Evolutionary conservation across 495 filamentous ascomycete genomes (phyloP).

Genomic region (Gamarada debralockiae): DNA sequence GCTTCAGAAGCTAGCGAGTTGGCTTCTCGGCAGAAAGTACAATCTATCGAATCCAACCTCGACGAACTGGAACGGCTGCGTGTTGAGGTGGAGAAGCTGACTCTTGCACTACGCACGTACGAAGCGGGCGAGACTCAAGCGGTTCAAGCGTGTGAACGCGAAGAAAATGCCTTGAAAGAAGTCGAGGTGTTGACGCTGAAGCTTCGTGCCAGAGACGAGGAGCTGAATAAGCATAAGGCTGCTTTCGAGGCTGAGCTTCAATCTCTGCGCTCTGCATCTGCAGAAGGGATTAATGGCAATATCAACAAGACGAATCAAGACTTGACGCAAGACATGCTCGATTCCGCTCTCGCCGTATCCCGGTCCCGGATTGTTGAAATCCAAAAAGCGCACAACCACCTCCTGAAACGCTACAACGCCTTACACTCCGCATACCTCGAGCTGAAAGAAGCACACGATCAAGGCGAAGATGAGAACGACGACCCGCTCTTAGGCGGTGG

Average conservation of each 20-base stretch:
- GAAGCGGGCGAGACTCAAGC: conserved; percentile 55
- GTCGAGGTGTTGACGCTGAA: conserved; percentile 47
- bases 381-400: conserved; percentile 35
- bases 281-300: conserved; percentile 4
- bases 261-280: conserved; percentile 30
- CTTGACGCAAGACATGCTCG: not conserved
- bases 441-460: conserved; percentile 23
- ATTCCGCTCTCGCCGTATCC: conserved; percentile 23
- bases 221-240: conserved; percentile 38
- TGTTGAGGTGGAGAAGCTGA: conserved; percentile 52
- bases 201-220: conserved; percentile 46
- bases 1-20: conserved; percentile 59
- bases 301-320: conserved; percentile 30
- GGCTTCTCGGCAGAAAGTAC: conserved; percentile 51
- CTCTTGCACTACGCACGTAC: conserved; percentile 48
- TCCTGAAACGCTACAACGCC: conserved; percentile 33
- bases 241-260: conserved; percentile 38
- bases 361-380: conserved; percentile 40
- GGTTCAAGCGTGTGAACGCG: conserved; percentile 43
- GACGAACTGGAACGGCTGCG: conserved; percentile 56
- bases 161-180: conserved; percentile 46
- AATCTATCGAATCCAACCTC: conserved; percentile 52
- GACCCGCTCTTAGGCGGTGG: not conserved
- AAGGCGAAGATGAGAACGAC: not conserved
- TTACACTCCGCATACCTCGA: conserved; percentile 34